Percentiles rank a stretch among this genome's conserved stretches.
phyloP scores from a whole-genome alignment of 345 rosid species.

The Cardamine occulta region DNA sequence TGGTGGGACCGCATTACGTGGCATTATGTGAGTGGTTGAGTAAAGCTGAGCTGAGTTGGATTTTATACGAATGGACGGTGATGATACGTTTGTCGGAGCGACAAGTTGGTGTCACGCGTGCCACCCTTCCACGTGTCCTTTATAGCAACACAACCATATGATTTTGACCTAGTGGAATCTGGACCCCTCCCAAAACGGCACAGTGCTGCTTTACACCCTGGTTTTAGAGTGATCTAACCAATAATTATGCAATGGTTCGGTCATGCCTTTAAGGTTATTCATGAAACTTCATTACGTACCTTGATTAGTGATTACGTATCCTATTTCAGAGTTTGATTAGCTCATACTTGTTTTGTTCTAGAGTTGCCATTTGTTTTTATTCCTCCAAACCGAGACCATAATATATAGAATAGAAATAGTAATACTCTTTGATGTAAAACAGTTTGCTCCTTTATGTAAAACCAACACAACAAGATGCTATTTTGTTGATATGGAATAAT shows the following conservation, averaged over 20 bases:
- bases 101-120: conserved; percentile 25
- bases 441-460: not conserved
- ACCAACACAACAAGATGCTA: not conserved
- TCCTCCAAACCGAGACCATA: not conserved
- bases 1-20: not conserved
- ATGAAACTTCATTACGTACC: not conserved
- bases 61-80: conserved; percentile 29
- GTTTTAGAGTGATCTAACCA: not conserved
- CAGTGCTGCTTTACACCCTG: conserved; percentile 30
- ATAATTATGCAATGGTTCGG: not conserved
- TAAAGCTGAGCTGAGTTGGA: conserved; percentile 17
- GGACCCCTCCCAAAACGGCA: conserved; percentile 31
- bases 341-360: too few species aligned
- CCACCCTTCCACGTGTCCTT: conserved; percentile 31
- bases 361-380: not conserved
- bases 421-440: not conserved
- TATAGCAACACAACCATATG: conserved; percentile 5
- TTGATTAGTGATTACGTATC: not conserved
- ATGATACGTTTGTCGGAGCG: conserved; percentile 31
- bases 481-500: not conserved
- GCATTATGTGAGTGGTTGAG: conserved; percentile 32
- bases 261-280: not conserved
- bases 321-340: not conserved
- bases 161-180: conserved; percentile 21
- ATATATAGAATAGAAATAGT: too few species aligned